These are phyloP conservation scores for Calendula officinalis DNA, from an alignment of 129 eudicot genomes.

Conservation along the genomic window DNA sequence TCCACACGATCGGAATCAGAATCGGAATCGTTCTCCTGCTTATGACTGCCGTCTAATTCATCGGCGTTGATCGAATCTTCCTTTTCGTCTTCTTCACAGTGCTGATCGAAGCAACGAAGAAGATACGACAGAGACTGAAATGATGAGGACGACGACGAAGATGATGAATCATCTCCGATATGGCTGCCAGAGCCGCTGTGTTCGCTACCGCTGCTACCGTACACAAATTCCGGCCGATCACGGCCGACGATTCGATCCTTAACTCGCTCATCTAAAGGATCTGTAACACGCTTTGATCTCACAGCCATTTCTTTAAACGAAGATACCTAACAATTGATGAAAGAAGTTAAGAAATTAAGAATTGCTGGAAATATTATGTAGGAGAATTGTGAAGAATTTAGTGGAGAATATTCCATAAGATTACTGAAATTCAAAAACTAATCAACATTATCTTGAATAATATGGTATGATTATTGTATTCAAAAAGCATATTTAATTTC, in stretches of 20 bases:
- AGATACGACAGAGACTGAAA: constrained; percentile 64
- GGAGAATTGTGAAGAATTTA: constrained; percentile 15
- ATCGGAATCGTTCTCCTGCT: constrained; percentile 34
- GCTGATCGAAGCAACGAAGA: constrained; percentile 40
- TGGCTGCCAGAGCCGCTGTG: constrained; percentile 43
- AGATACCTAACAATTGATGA: neutral
- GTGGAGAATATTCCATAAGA: constrained; percentile 29
- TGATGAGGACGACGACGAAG: constrained; percentile 21
- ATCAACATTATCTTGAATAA: constrained; percentile 29
- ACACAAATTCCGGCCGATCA: constrained; percentile 20
- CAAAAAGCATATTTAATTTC: constrained; percentile 13
- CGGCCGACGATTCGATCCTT: constrained; percentile 55
- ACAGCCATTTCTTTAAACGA: constrained; percentile 34
- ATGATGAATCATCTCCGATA: constrained; percentile 28
- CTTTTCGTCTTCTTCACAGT: constrained; percentile 9
- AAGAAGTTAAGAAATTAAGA: neutral
- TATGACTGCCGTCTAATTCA: constrained; percentile 17
- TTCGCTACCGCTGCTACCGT: constrained; percentile 59
- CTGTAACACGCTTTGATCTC: constrained; percentile 54
- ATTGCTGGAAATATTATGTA: constrained; percentile 10
- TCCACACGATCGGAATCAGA: constrained; percentile 35
- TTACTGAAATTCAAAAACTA: constrained; percentile 3
- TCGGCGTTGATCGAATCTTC: constrained; percentile 12
- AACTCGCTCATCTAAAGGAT: constrained; percentile 58
- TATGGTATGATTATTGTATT: constrained; percentile 21